Evolutionary conservation across 2,329 filamentous ascomycete genomes (phyloP), one percentile per base, ranked within the genome.

Genomic region (Paecilomyces sp.): DNA sequence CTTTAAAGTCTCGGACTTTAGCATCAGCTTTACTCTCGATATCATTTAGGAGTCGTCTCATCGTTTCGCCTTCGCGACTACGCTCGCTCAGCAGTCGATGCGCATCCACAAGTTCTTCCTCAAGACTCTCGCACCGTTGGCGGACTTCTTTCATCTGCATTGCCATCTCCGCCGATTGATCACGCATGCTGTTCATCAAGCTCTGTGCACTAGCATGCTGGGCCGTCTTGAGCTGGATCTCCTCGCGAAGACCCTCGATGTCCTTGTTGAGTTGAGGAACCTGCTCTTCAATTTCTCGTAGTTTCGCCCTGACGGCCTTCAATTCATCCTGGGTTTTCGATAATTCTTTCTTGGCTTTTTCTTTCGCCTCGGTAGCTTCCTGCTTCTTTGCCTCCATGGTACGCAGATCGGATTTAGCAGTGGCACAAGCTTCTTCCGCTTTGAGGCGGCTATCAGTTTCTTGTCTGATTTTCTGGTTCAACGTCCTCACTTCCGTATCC

Each of bases 71-170:
- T 75, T 99, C 94, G 52, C 94, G 86, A 3, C 91, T 93, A 28
- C 94, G 87, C 74, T 99, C 94, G 57, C 85, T 86, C 1, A 99
- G 83, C 62, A 97, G 83, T 60, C 91, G 85, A 71, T 96, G 92
- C 2, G 92, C 88, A 74, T 99, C 94, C 1, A 86, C 85, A 1
- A 97, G 81, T 73, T 99, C 94, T 75, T 99, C 94, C 69, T 97
- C 93, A 0, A 97, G 79, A 60, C 88, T 90, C 69, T 97, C 92
- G 47, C 88, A 89, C 65, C 91, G 88, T 56, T 88, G 85, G 62
- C 89, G 87, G 0, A 90, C 86, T 75, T 99, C 94, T 74, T 94
- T 96, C 75, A 97, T 88, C 76, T 97, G 94, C 65, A 91, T 89
- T 4, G 88, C 87, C 69, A 97, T 84, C 77, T 99, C 94, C 1